Conservation (phyloP, 139 green algal species). For the Chlamydomonas sphaeroides region DNA sequence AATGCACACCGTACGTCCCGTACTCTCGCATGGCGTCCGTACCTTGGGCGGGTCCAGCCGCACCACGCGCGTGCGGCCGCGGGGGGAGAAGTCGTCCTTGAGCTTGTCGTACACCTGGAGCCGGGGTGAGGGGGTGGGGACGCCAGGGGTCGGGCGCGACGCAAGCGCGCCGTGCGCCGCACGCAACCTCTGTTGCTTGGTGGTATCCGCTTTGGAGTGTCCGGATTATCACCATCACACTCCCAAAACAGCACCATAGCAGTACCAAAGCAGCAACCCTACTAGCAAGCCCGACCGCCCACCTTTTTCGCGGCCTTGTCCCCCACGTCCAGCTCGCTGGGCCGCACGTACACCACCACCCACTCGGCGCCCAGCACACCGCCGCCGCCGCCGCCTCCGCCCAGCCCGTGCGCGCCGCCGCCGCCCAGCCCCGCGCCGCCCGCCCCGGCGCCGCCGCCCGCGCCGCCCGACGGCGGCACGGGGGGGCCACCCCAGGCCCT, state of each 20-base stretch:
- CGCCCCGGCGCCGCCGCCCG: neutral
- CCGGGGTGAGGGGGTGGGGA: no score
- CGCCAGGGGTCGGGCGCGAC: no score
- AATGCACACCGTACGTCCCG: no score
- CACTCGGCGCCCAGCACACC: constrained; percentile 57
- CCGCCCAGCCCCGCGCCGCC: neutral
- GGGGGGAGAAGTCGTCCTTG: constrained; percentile 69
- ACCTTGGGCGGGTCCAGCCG: constrained; percentile 34
- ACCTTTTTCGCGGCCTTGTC: constrained; percentile 53
- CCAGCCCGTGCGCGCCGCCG: neutral
- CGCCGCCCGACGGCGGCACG: neutral
- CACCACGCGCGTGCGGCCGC: constrained; percentile 28
- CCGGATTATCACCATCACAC: no score
- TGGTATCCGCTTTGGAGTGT: no score
- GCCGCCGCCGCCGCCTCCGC: constrained; percentile 13
- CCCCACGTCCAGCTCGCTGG: constrained; percentile 52
- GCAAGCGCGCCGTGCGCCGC: no score
- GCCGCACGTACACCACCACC: constrained; percentile 77
- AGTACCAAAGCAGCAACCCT: no score
- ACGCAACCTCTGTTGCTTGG: no score
- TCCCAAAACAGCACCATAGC: no score
- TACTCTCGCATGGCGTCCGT: no score
- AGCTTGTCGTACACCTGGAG: constrained; percentile 78
- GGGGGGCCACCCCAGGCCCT: constrained; percentile 53
- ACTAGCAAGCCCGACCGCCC: neutral